Evolutionary conservation across 1,139 yeast genomes (phyloP).

Genomic region (Sugiyamaella sp.): DNA sequence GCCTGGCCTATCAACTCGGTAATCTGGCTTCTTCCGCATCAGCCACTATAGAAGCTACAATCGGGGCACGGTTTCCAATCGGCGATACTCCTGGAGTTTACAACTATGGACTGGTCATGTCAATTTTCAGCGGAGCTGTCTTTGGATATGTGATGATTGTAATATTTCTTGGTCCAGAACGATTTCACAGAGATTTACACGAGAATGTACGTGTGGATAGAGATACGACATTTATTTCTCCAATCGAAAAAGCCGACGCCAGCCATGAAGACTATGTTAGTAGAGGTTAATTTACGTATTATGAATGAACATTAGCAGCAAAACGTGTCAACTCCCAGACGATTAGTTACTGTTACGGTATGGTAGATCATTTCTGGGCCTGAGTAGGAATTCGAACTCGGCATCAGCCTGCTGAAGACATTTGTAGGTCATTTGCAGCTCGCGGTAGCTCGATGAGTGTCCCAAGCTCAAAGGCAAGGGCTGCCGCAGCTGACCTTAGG

Average conservation of each 20-base stretch:
- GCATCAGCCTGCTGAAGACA: too few relatives aligned
- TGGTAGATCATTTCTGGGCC: too few relatives aligned
- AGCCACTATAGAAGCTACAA: constrained; percentile 58
- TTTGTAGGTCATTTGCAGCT: too few relatives aligned
- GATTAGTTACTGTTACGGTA: too few relatives aligned
- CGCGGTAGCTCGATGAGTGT: too few relatives aligned
- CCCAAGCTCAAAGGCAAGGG: too few relatives aligned
- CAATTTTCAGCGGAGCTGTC: constrained; percentile 62
- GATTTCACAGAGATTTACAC: constrained; percentile 23
- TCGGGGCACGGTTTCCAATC: constrained; percentile 55
- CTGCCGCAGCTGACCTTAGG: too few relatives aligned
- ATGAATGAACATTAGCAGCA: too few relatives aligned
- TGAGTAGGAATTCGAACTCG: too few relatives aligned
- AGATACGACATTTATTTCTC: background rate
- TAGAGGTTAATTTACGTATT: too few relatives aligned
- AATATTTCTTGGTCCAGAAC: constrained; percentile 56
- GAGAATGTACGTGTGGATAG: background rate
- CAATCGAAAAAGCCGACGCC: background rate
- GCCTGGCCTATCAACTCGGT: constrained; percentile 60
- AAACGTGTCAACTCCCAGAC: too few relatives aligned
- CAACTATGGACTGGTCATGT: constrained; percentile 56
- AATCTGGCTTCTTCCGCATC: constrained; percentile 62
- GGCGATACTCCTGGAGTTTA: constrained; percentile 32
- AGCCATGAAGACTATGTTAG: background rate
- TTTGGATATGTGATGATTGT: constrained; percentile 52